Percentiles rank a stretch among this genome's conserved stretches.
These are phyloP conservation scores for Polyplosphaeria fusca DNA, from an alignment of 495 filamentous ascomycete species.

Conservation along the genomic window DNA sequence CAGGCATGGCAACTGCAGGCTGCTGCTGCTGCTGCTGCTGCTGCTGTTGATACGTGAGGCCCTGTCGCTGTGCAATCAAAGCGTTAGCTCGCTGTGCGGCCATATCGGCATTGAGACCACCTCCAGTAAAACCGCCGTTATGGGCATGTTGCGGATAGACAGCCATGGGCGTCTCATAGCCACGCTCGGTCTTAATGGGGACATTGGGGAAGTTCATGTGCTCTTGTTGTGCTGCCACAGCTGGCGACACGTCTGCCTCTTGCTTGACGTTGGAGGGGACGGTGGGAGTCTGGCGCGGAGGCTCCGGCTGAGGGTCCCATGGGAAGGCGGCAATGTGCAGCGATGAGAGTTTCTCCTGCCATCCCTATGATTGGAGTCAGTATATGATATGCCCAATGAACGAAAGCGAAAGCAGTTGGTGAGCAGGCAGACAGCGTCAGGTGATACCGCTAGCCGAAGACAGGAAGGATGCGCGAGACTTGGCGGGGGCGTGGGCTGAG, in stretches of 20 bases:
- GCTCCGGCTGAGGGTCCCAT: constrained; percentile 75
- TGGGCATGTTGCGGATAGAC: constrained; percentile 23
- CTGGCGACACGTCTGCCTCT: constrained; percentile 40
- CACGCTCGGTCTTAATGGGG: constrained; percentile 74
- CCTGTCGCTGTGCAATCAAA: constrained; percentile 45
- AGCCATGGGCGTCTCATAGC: constrained; percentile 41
- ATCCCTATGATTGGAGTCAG: constrained; percentile 58
- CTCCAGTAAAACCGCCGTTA: constrained; percentile 44
- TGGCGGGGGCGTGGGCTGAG: constrained; percentile 30
- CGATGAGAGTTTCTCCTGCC: constrained; percentile 85
- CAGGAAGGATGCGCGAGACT: constrained; percentile 26
- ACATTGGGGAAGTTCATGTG: constrained; percentile 41
- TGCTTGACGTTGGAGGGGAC: constrained; percentile 58
- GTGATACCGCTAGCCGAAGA: constrained; percentile 25
- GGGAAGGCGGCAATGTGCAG: constrained; percentile 83
- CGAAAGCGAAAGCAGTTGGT: constrained; percentile 4
- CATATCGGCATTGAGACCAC: constrained; percentile 45
- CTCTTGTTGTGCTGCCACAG: constrained; percentile 29
- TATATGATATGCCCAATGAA: background rate
- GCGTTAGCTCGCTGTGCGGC: constrained; percentile 64
- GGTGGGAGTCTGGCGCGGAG: constrained; percentile 55
- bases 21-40: constrained; percentile 14
- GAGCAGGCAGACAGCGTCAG: constrained; percentile 14
- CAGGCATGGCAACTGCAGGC: constrained; percentile 7
- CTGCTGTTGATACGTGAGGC: constrained; percentile 18